Percentiles rank a stretch among this genome's conserved stretches.
Evolutionary conservation across 306 rosid genomes (phyloP).

Genomic region (Erythrophleum fordii): DNA sequence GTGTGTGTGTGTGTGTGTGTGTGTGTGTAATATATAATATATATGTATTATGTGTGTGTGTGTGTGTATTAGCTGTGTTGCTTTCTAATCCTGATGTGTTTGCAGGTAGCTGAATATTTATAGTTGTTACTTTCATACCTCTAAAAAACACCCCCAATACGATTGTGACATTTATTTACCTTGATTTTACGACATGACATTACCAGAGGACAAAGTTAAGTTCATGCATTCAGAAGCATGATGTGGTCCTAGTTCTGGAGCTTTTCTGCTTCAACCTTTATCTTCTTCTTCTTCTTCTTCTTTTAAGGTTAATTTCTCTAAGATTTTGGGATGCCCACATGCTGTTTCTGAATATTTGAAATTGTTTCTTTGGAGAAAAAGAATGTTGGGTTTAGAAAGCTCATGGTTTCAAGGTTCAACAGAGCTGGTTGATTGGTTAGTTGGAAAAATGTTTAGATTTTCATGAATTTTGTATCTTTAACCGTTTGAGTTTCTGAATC

Average conservation of each 20-base stretch:
- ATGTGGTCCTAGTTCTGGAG: not conserved
- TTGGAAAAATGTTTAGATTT: not conserved
- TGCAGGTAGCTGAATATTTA: not conserved
- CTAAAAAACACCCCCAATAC: not conserved
- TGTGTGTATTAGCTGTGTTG: not conserved
- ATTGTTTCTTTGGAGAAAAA: slow-evolving; percentile 13
- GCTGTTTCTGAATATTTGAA: slow-evolving; percentile 8
- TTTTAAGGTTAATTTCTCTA: not conserved
- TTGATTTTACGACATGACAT: not conserved
- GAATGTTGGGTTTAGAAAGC: slow-evolving; percentile 18
- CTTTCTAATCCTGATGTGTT: not conserved
- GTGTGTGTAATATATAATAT: not conserved
- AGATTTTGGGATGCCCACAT: not conserved
- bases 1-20: too few species aligned
- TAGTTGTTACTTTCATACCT: not conserved
- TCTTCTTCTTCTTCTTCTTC: not conserved
- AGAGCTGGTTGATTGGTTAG: slow-evolving; percentile 26
- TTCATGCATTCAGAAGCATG: not conserved
- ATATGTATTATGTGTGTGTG: not conserved
- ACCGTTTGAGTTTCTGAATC: not conserved
- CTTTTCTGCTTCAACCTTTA: not conserved
- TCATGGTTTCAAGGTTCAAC: slow-evolving; percentile 28
- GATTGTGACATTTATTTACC: not conserved
- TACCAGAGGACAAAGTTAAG: not conserved
- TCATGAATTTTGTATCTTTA: not conserved